These are phyloP conservation scores for Daldinia sp. DNA, from an alignment of 2,329 filamentous ascomycete genomes.

Conservation along the genomic window DNA sequence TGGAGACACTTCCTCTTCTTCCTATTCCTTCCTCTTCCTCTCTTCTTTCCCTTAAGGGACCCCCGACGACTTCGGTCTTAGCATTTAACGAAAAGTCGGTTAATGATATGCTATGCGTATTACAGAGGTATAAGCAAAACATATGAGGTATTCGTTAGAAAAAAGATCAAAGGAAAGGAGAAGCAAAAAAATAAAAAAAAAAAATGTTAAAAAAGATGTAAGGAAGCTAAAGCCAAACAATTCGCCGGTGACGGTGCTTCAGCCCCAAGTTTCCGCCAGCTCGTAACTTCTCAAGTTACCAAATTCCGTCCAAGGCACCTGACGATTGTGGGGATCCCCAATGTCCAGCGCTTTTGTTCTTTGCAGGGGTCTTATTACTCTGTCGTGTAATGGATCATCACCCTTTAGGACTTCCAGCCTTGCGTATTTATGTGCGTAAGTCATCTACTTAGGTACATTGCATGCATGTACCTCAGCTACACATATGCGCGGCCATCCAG, in stretches of 20 bases:
- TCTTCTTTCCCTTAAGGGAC: neutral
- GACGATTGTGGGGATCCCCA: slow-evolving; percentile 20
- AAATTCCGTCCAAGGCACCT: slow-evolving; percentile 7
- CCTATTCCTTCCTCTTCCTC: too few species aligned
- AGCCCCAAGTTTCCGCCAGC: neutral
- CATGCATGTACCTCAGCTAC: neutral
- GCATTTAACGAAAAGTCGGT: neutral
- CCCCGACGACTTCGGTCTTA: neutral
- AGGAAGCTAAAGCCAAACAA: neutral
- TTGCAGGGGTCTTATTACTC: neutral
- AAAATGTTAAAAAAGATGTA: neutral
- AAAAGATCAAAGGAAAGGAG: neutral
- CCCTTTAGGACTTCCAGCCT: neutral
- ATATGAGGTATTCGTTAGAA: neutral
- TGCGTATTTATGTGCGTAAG: neutral
- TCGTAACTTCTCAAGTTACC: neutral
- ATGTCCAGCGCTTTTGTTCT: neutral
- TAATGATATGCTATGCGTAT: too few species aligned
- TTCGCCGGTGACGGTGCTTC: slow-evolving; percentile 10
- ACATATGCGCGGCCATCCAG: neutral
- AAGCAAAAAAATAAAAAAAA: neutral
- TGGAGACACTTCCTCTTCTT: too few species aligned
- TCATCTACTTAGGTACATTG: neutral
- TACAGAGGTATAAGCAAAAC: neutral
- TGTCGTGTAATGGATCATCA: neutral